A percentile compares a stretch with the other conserved stretches of the same genome.
These are phyloP conservation scores for Aspergillus diversus DNA, from an alignment of 495 filamentous ascomycete species.

Conservation along the genomic window DNA sequence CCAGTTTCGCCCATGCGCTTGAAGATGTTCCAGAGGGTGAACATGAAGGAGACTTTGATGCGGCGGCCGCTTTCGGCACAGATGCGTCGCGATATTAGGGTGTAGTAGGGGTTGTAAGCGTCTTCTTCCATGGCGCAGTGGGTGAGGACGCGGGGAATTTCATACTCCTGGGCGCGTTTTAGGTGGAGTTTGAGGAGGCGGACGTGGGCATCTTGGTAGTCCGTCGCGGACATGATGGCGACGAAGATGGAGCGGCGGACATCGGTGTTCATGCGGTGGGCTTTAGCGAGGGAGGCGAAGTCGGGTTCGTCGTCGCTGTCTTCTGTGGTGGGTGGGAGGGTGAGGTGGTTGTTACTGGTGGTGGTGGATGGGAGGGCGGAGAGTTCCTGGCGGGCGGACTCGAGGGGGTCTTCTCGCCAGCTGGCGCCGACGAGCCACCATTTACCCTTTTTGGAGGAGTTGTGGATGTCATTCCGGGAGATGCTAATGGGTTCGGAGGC, in stretches of 20 bases:
- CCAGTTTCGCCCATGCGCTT: slow-evolving; percentile 77
- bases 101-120: slow-evolving; percentile 91
- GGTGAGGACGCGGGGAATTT: slow-evolving; percentile 85
- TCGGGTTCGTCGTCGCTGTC: slow-evolving; percentile 64
- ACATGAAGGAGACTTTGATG: slow-evolving; percentile 81
- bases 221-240: slow-evolving; percentile 82
- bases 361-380: slow-evolving; percentile 20
- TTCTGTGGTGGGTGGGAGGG: slow-evolving; percentile 22
- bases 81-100: slow-evolving; percentile 75
- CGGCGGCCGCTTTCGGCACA: slow-evolving; percentile 67
- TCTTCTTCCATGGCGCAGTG: slow-evolving; percentile 86
- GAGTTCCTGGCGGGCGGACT: slow-evolving; percentile 43
- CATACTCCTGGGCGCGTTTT: slow-evolving; percentile 81
- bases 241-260: slow-evolving; percentile 91
- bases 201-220: slow-evolving; percentile 80
- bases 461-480: slow-evolving; percentile 75
- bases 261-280: slow-evolving; percentile 94
- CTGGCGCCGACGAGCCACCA: slow-evolving; percentile 98
- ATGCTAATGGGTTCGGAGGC: slow-evolving; percentile 82
- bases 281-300: slow-evolving; percentile 71
- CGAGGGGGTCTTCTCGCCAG: slow-evolving; percentile 63
- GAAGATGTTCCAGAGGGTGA: slow-evolving; percentile 85
- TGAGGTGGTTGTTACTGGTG: slow-evolving; percentile 7
- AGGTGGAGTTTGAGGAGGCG: slow-evolving; percentile 80
- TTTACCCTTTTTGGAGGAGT: slow-evolving; percentile 85